These are phyloP conservation scores for Russula emetica DNA, from an alignment of 768 basidiomycete species.

Conservation along the genomic window DNA sequence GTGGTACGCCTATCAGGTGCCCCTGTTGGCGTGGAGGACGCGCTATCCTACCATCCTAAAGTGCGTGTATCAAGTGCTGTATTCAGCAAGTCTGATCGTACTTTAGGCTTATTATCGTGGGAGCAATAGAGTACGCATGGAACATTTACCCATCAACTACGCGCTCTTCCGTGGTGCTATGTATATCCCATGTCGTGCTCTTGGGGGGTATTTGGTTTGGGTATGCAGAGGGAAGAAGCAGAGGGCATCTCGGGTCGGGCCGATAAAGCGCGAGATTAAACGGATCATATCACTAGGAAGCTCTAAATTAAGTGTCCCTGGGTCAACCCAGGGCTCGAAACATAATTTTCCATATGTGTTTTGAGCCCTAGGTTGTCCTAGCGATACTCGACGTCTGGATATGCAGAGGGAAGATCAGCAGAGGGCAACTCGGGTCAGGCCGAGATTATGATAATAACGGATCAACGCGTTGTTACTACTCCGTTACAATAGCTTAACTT, in stretches of 20 bases:
- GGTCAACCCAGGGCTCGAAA: too few species aligned
- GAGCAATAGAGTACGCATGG: conserved; percentile 79
- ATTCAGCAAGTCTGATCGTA: conserved; percentile 11
- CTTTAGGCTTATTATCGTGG: conserved; percentile 54
- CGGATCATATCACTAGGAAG: not conserved
- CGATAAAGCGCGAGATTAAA: not conserved
- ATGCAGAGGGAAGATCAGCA: too few species aligned
- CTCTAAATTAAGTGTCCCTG: too few species aligned
- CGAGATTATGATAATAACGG: too few species aligned
- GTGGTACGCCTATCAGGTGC: conserved; percentile 92
- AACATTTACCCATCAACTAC: conserved; percentile 79
- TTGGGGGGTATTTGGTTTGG: conserved; percentile 55
- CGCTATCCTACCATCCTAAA: conserved; percentile 56
- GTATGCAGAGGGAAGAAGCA: conserved; percentile 28
- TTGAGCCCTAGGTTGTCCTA: too few species aligned
- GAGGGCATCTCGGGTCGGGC: not conserved
- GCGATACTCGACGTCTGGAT: too few species aligned
- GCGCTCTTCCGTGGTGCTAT: conserved; percentile 55
- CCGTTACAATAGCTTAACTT: too few species aligned
- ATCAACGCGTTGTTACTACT: too few species aligned
- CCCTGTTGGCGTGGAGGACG: conserved; percentile 76
- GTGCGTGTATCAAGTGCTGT: conserved; percentile 41
- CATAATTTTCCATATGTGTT: too few species aligned
- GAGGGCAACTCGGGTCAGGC: too few species aligned
- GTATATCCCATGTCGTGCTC: conserved; percentile 48